phyloP scores from a whole-genome alignment of 176 grass and related monocot species.

The Poa annua region DNA sequence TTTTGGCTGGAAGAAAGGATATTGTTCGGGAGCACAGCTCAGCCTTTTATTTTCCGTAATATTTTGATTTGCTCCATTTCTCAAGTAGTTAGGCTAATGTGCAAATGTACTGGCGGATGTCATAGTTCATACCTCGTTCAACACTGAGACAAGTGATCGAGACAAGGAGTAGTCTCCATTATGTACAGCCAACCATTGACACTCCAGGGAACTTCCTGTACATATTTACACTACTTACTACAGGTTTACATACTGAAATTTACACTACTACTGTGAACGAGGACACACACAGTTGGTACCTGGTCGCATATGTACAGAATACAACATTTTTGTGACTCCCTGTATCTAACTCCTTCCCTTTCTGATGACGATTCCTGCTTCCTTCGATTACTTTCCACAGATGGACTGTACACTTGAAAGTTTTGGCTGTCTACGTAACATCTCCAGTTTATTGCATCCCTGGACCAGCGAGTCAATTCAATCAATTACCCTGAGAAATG shows the following conservation, averaged over 20 bases:
- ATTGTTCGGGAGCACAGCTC: background rate
- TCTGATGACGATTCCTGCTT: background rate
- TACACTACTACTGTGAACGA: conserved; percentile 29
- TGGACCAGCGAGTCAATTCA: conserved; percentile 10
- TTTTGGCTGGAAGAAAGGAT: background rate
- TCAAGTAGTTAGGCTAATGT: background rate
- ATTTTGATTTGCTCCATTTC: background rate
- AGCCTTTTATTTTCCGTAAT: background rate
- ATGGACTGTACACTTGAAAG: conserved; percentile 52
- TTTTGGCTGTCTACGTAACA: conserved; percentile 25
- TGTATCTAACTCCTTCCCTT: conserved; percentile 25
- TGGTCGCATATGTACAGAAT: conserved; percentile 43
- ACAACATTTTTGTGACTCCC: conserved; percentile 24
- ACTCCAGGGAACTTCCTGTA: conserved; percentile 11
- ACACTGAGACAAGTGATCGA: background rate
- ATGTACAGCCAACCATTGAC: conserved; percentile 8
- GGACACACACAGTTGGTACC: conserved; percentile 23
- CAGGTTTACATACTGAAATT: conserved; percentile 33
- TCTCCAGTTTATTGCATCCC: conserved; percentile 26
- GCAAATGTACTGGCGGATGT: no score
- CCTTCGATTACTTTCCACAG: conserved; percentile 41
- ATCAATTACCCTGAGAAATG: conserved; percentile 16
- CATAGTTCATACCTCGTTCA: background rate
- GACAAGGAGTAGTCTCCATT: background rate
- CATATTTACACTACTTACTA: background rate